Evolutionary conservation across 495 filamentous ascomycete species (phyloP), one percentile per base, ranked within the genome.

Genomic region (Glarea lozoyensis): DNA sequence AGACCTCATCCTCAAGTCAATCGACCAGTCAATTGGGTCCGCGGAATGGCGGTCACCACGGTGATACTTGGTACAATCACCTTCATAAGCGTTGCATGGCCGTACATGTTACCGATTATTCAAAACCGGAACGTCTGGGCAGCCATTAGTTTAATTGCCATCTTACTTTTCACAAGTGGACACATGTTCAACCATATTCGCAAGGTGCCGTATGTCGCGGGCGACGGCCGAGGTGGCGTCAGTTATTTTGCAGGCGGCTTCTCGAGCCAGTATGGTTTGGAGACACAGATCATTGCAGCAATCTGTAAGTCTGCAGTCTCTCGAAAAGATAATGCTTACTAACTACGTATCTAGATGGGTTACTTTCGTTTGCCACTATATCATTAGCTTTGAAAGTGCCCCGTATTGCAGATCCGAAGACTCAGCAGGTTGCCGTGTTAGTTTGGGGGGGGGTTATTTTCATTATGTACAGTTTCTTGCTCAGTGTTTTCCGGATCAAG

Each of bases 171-270:
- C 67, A 97, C 86, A 24, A 88, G 81, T 50, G 92, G 93, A 11
- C 88, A 97, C 59, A 98, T 99, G 92, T 99, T 89, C 73, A 97
- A 97, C 63, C 92, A 97, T 53, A 99, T 99, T 58, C 75, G 92
- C 42, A 88, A 88, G 56, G 88, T 92, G 0, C 90, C 92, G n/a
- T 99, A 99, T 56, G 86, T 97, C 35, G 77, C 79, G 25, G 85
- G 81, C 16, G 82, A 97, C 63, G 87, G 86, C 4, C 75, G 71
- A 34, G 93, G 93, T 6, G 88, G 88, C 2, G 75, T 97, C 30
- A 83, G 66, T 57, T 99, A 97, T 61, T 90, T 97, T 61, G 92
- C 93, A 2, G 76, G 76, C 34, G 92, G 92, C 1, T 99, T 97
- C 58, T 87, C 88, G 56, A 97, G 82, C 57, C 92, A 99, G 59